Percentiles rank a stretch among this genome's conserved stretches.
These are phyloP conservation scores for Colletotrichum orchidophilum DNA, from an alignment of 2,329 filamentous ascomycete species.

Conservation along the genomic window DNA sequence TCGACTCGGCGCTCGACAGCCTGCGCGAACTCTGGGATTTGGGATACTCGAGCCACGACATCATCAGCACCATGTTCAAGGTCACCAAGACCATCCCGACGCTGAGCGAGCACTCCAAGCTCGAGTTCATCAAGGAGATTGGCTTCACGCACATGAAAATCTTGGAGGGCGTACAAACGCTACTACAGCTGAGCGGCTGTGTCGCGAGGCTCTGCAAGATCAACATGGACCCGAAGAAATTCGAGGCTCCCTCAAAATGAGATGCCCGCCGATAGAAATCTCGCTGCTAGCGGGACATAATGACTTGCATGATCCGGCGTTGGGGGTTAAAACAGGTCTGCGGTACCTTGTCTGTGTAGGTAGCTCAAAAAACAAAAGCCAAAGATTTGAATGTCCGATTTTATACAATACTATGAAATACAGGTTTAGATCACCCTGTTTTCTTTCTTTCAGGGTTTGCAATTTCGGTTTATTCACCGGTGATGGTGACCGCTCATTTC, in stretches of 20 bases:
- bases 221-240: constrained; percentile 93
- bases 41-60: constrained; percentile 98
- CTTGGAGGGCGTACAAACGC: constrained; percentile 94
- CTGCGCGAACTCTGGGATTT: constrained; percentile 93
- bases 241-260: constrained; percentile 58
- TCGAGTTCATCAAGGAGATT: constrained; percentile 98
- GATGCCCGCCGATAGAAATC: not conserved
- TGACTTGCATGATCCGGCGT: constrained; percentile 45
- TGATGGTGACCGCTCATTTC: constrained; percentile 10
- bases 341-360: constrained; percentile 13
- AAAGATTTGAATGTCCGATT: constrained; percentile 13
- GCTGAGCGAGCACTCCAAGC: constrained; percentile 91
- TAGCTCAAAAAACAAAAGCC: constrained; percentile 8
- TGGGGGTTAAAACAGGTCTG: constrained; percentile 36
- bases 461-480: not conserved
- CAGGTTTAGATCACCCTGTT: constrained; percentile 7
- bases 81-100: constrained; percentile 96
- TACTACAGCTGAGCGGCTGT: constrained; percentile 93
- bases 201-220: constrained; percentile 91
- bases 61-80: constrained; percentile 98
- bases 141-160: constrained; percentile 99
- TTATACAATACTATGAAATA: constrained; percentile 25
- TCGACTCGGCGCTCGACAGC: constrained; percentile 86
- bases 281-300: constrained; percentile 12
- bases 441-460: not conserved